These are phyloP conservation scores for Lecanosticta acicola DNA, from an alignment of 2,329 filamentous ascomycete genomes.

Conservation along the genomic window DNA sequence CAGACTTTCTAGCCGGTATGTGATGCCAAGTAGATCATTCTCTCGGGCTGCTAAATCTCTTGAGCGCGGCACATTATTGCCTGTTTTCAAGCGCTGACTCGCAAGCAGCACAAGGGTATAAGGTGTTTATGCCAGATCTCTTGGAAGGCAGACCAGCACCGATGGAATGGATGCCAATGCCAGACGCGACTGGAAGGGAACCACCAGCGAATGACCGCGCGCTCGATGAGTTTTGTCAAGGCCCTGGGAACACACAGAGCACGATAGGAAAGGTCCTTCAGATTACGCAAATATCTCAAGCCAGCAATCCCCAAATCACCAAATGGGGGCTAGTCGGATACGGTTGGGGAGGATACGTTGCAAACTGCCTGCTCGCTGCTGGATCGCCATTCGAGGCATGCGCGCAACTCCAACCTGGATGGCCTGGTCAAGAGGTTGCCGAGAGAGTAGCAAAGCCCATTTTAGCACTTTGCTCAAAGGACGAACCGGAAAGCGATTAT, in stretches of 20 bases:
- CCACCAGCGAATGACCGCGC: conserved; percentile 4
- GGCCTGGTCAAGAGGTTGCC: conserved; percentile 1
- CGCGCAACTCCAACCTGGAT: conserved; percentile 5
- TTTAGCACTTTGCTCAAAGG: conserved; percentile 1
- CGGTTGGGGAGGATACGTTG: conserved; percentile 12
- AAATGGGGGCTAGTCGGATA: conserved; percentile 11
- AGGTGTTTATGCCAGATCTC: conserved; percentile 6
- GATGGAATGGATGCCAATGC: conserved; percentile 9
- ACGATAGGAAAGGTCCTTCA: conserved; percentile 2
- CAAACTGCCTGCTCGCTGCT: conserved; percentile 1
- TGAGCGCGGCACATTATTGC: too few species aligned
- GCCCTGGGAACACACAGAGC: conserved; percentile 5
- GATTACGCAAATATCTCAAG: background rate
- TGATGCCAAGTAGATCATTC: too few species aligned
- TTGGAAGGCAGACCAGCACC: conserved; percentile 6
- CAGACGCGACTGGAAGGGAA: conserved; percentile 1
- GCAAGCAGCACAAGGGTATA: conserved; percentile 1
- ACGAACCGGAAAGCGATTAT: conserved; percentile 1
- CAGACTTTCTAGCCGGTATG: conserved; percentile 5
- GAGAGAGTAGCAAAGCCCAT: conserved; percentile 1
- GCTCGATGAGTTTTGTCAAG: conserved; percentile 8
- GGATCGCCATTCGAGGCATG: conserved; percentile 3
- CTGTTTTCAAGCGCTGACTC: background rate
- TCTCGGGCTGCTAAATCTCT: too few species aligned
- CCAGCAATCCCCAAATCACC: background rate